Conservation (phyloP, 768 basidiomycete genomes). For the Lyophyllum decastes region DNA sequence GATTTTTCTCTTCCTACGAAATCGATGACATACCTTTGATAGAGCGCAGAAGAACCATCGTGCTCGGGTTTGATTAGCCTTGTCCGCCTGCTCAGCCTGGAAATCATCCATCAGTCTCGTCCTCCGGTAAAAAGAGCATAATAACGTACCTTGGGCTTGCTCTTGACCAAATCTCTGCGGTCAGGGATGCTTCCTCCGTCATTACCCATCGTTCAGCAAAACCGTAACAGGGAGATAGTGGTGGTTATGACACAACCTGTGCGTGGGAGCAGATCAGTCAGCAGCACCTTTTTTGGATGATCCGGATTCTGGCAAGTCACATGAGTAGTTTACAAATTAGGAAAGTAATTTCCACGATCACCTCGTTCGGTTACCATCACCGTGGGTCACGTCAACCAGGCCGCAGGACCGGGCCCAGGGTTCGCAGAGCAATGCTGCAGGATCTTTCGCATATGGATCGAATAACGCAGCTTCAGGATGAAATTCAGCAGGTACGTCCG, state of each 20-base stretch:
- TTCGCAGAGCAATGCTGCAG: constrained; percentile 82
- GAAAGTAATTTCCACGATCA: background rate
- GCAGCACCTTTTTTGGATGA: background rate
- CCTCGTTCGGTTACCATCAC: background rate
- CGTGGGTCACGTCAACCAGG: background rate
- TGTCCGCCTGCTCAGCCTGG: constrained; percentile 86
- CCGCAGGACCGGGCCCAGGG: background rate
- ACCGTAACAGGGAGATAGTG: background rate
- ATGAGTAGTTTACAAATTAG: background rate
- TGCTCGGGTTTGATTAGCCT: constrained; percentile 84
- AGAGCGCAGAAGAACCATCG: constrained; percentile 93
- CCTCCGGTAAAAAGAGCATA: background rate
- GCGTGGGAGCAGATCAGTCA: constrained; percentile 1
- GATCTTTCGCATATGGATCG: constrained; percentile 94
- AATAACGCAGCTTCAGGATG: constrained; percentile 94
- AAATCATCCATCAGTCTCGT: background rate
- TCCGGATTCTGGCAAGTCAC: background rate
- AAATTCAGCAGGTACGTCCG: constrained; percentile 75
- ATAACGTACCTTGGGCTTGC: constrained; percentile 61
- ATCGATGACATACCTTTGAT: constrained; percentile 69
- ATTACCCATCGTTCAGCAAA: constrained; percentile 64
- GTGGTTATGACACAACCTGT: background rate
- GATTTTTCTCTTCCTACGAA: too few relatives aligned
- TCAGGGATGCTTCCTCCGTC: constrained; percentile 90
- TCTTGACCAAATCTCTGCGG: constrained; percentile 75